A percentile compares a stretch with the other conserved stretches of the same genome.
Conservation (phyloP, 352 stramenopile genomes). For the Pythium volutum region DNA sequence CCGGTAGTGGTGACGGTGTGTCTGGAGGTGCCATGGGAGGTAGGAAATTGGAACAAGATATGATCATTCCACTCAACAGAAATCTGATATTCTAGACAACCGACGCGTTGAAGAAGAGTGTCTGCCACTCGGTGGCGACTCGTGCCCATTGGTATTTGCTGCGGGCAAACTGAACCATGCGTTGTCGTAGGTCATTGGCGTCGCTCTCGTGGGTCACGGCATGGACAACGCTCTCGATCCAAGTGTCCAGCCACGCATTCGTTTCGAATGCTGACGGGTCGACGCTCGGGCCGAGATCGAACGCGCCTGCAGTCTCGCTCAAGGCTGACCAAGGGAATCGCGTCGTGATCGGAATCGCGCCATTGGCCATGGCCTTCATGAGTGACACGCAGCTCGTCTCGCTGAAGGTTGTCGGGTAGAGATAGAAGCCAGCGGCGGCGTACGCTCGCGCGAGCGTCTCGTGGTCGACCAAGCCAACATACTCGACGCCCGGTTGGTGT, state of each 20-base stretch:
- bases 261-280: constrained; percentile 25
- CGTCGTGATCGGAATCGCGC: constrained; percentile 89
- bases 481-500: constrained; percentile 51
- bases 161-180: constrained; percentile 63
- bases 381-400: constrained; percentile 92
- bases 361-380: constrained; percentile 91
- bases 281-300: constrained; percentile 68
- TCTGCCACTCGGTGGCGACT: constrained; percentile 57
- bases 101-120: constrained; percentile 33
- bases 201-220: constrained; percentile 34
- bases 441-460: constrained; percentile 61
- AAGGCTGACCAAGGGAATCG: constrained; percentile 60
- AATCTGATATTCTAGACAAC: constrained; percentile 23
- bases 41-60: background rate
- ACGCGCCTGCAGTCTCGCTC: constrained; percentile 54
- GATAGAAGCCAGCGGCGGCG: constrained; percentile 77
- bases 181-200: constrained; percentile 27
- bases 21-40: background rate
- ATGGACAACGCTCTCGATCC: constrained; percentile 45
- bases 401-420: constrained; percentile 88
- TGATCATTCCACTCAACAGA: constrained; percentile 1
- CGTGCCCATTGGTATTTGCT: constrained; percentile 47
- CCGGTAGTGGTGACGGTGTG: background rate
- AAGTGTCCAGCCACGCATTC: constrained; percentile 43
- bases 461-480: constrained; percentile 83